Base-by-base conservation (phyloP, 2,329 filamentous ascomycete species). In the Claviceps spartinae region DNA sequence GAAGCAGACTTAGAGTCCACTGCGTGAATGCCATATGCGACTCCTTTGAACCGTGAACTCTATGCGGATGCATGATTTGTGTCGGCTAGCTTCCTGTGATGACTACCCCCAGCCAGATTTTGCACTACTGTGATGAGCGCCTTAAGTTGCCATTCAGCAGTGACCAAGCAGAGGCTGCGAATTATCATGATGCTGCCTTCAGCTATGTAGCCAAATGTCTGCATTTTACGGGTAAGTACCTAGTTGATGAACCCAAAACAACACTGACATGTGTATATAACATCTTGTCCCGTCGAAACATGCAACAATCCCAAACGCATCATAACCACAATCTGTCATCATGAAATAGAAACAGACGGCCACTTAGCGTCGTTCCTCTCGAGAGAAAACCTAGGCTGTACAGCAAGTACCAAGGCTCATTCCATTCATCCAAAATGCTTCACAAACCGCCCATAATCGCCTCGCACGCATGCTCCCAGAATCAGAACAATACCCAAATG, bases 341-440 rank as follows among this genome's bases (percentile, higher is more conserved):
- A n/a, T 41, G 7, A n/a, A 8, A 18, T n/a, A 41, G 6, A 40
- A n/a, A 18, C 14, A 7, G 7, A 40, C 6, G 38, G 38, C 16
- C 38, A 41, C 38, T 9, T 8, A 41, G 8, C 38, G 8, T 41
- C 14, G 14, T 41, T n/a, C 14, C 38, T 8, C 5, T 41, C n/a
- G 38, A 22, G 7, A 45, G 30, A 46, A 46, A 44, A 43, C 3
- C 20, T 6, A 2, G 20, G 11, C 13, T n/a, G 5, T 2, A 7
- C 24, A 30, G 14, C 22, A 26, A 43, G 20, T 20, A 48, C 42
- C 14, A 34, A 43, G 38, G 42, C 22, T 48, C 40, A 41, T 52
- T 26, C 11, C 22, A 37, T 45, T 43, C 48, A 53, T 53, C 26
- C 51, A 53, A 50, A 49, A 47, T 42, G 5, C 24, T 47, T 22